phyloP scores from a whole-genome alignment of 805 yeast species.

The Lipomyces starkeyi region DNA sequence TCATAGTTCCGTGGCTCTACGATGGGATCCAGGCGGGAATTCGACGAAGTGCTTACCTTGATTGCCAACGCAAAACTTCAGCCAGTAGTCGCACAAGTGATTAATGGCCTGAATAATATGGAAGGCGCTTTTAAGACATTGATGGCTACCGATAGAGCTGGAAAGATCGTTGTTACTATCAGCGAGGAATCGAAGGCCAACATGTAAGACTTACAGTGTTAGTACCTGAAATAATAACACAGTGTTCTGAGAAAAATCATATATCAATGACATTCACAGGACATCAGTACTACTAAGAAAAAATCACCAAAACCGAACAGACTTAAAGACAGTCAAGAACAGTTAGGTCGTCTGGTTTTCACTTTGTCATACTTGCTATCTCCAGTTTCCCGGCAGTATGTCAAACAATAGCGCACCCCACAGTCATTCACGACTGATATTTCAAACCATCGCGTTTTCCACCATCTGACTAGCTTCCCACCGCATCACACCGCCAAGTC shows the following conservation, averaged over 20 bases:
- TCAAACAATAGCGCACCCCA: too few relatives aligned
- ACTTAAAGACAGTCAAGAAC: not conserved
- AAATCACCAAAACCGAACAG: not conserved
- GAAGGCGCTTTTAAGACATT: slow-evolving; percentile 26
- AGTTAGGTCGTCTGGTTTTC: not conserved
- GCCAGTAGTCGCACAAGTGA: slow-evolving; percentile 27
- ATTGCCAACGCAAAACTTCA: slow-evolving; percentile 17
- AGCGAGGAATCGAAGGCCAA: slow-evolving; percentile 2
- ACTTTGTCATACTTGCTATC: not conserved
- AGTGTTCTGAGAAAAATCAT: not conserved
- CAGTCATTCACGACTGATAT: too few relatives aligned
- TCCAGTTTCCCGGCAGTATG: too few relatives aligned
- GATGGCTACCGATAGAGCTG: slow-evolving; percentile 1
- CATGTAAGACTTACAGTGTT: not conserved
- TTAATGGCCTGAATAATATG: slow-evolving; percentile 26
- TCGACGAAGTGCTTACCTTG: slow-evolving; percentile 23
- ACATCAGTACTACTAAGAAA: not conserved
- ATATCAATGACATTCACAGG: not conserved
- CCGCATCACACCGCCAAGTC: too few relatives aligned
- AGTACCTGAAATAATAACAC: not conserved
- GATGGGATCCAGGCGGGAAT: slow-evolving; percentile 26
- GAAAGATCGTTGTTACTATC: slow-evolving; percentile 21
- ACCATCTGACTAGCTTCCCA: too few relatives aligned
- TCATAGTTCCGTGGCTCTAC: slow-evolving; percentile 30
- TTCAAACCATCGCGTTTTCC: too few relatives aligned